phyloP scores from a whole-genome alignment of 106 monocot species.

The Ottelia alismoides region DNA sequence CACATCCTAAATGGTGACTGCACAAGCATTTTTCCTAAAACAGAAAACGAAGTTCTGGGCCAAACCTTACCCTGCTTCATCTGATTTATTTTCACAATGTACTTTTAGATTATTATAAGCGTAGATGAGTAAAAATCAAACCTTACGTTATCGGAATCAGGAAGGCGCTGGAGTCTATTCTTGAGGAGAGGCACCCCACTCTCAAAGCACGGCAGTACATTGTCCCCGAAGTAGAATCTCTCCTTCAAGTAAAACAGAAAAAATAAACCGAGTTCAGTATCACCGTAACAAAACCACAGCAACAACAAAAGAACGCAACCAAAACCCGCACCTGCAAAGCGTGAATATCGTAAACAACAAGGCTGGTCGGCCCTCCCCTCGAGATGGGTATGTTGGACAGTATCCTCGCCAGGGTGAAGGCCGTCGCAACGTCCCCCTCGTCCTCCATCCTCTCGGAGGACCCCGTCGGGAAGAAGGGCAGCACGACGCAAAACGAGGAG shows the following conservation, averaged over 20 bases:
- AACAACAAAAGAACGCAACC: not conserved
- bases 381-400: slow-evolving; percentile 91
- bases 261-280: not conserved
- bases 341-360: slow-evolving; percentile 92
- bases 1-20: no score
- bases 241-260: slow-evolving; percentile 43
- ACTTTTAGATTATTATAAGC: no score
- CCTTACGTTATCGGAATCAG: slow-evolving; percentile 89
- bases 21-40: no score
- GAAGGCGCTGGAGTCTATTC: slow-evolving; percentile 85
- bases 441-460: slow-evolving; percentile 96
- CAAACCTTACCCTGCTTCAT: no score
- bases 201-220: slow-evolving; percentile 85
- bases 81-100: no score
- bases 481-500: slow-evolving; percentile 79
- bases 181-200: slow-evolving; percentile 85
- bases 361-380: slow-evolving; percentile 84
- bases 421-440: slow-evolving; percentile 92
- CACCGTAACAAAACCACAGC: no score
- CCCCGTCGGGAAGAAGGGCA: slow-evolving; percentile 94
- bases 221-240: slow-evolving; percentile 96
- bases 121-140: not conserved
- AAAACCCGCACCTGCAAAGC: slow-evolving; percentile 70
- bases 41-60: no score
- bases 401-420: slow-evolving; percentile 82